Evolutionary conservation across 371 early-diverging fungal genomes (phyloP).

Genomic region (Mucor ambiguus): DNA sequence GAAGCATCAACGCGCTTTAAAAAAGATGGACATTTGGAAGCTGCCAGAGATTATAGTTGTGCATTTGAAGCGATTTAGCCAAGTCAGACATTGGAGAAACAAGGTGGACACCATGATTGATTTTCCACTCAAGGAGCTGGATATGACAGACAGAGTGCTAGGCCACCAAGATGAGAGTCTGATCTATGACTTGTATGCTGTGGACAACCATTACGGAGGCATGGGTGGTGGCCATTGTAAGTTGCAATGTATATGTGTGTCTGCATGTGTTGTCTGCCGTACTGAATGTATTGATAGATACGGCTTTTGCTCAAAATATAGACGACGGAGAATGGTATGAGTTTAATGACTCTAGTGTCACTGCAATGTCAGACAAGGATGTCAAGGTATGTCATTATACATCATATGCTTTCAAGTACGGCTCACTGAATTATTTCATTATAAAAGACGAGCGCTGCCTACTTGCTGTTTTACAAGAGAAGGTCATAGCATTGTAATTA

Average conservation of each 20-base stretch:
- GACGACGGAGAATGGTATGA: slow-evolving; percentile 76
- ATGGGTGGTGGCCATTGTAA: slow-evolving; percentile 92
- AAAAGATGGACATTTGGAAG: slow-evolving; percentile 58
- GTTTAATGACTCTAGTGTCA: slow-evolving; percentile 86
- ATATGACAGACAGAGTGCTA: slow-evolving; percentile 37
- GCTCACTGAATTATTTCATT: not conserved
- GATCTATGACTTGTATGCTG: slow-evolving; percentile 86
- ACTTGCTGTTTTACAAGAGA: slow-evolving; percentile 38
- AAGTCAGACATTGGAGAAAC: slow-evolving; percentile 57
- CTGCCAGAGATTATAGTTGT: slow-evolving; percentile 62
- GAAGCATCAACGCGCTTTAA: slow-evolving; percentile 51
- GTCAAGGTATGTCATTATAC: slow-evolving; percentile 48
- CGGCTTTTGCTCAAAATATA: slow-evolving; percentile 83
- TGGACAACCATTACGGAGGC: slow-evolving; percentile 91
- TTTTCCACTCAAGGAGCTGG: slow-evolving; percentile 56
- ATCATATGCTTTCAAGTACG: slow-evolving; percentile 22
- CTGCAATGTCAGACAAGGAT: slow-evolving; percentile 48
- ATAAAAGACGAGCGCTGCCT: slow-evolving; percentile 74
- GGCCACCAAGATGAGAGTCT: slow-evolving; percentile 22
- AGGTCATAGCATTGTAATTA: not conserved
- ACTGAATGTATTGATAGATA: slow-evolving; percentile 53
- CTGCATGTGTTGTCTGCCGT: slow-evolving; percentile 8
- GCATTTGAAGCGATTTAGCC: slow-evolving; percentile 73
- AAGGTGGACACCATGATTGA: slow-evolving; percentile 67
- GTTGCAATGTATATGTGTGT: slow-evolving; percentile 9